Conservation (phyloP, 352 stramenopile genomes). For the Pythium pectinolyticum region DNA sequence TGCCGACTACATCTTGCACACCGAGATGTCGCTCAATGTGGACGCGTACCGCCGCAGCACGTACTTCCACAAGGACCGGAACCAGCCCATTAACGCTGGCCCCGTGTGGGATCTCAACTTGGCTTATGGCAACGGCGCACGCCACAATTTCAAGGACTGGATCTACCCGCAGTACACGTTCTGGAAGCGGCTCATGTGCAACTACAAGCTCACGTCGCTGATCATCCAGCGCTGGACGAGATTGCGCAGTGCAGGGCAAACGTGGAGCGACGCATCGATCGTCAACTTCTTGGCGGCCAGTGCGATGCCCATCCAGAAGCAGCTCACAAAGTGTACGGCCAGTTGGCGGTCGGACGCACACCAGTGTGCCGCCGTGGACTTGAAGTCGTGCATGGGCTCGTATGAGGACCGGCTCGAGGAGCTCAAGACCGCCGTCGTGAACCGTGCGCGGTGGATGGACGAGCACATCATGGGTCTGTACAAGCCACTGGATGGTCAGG, state of each 20-base stretch:
- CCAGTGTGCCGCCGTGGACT: slow-evolving; percentile 59
- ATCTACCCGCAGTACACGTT: slow-evolving; percentile 76
- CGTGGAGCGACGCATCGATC: slow-evolving; percentile 59
- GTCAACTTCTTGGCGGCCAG: slow-evolving; percentile 51
- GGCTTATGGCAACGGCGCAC: slow-evolving; percentile 71
- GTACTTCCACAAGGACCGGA: slow-evolving; percentile 79
- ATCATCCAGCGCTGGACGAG: slow-evolving; percentile 76
- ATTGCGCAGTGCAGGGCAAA: slow-evolving; percentile 44
- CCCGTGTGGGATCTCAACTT: slow-evolving; percentile 82
- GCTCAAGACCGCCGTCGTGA: slow-evolving; percentile 47
- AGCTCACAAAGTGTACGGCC: slow-evolving; percentile 55
- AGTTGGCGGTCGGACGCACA: slow-evolving; percentile 50
- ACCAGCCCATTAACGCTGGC: slow-evolving; percentile 72
- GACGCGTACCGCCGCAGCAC: slow-evolving; percentile 78
- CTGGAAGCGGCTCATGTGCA: slow-evolving; percentile 81
- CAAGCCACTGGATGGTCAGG: slow-evolving; percentile 52
- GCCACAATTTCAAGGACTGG: slow-evolving; percentile 58
- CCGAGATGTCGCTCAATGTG: slow-evolving; percentile 80
- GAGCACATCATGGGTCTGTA: slow-evolving; percentile 64
- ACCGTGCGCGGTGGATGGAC: slow-evolving; percentile 72
- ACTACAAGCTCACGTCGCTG: slow-evolving; percentile 71
- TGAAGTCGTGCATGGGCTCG: slow-evolving; percentile 56
- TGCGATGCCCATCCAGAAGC: slow-evolving; percentile 40
- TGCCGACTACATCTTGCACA: slow-evolving; percentile 79
- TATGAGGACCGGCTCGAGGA: slow-evolving; percentile 51